These are phyloP conservation scores for Rhodamnia rubescens DNA, from an alignment of 345 rosid genomes.

Conservation along the genomic window DNA sequence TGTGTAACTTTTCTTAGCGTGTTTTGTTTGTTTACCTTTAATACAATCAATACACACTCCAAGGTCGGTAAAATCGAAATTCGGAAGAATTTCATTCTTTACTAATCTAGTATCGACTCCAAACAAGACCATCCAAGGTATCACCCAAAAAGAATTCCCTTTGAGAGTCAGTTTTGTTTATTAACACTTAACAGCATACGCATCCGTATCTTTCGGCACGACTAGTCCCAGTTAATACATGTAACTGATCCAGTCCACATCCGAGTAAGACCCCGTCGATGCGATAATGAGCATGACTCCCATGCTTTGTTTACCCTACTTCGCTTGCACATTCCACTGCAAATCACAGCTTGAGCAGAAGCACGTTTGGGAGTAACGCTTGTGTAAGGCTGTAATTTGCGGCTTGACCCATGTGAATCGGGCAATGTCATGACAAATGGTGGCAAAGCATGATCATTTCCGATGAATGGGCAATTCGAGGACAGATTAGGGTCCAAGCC, in stretches of 20 bases:
- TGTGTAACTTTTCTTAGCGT: not conserved
- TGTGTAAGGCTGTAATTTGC: not conserved
- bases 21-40: not conserved
- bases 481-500: too few relatives aligned
- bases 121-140: not conserved
- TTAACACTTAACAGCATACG: not conserved
- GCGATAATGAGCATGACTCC: not conserved
- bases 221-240: not conserved
- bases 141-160: not conserved
- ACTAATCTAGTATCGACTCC: not conserved
- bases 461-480: not conserved
- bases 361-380: not conserved
- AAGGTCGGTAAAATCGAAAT: not conserved
- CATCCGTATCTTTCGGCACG: not conserved
- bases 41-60: not conserved
- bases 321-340: not conserved
- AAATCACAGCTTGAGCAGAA: not conserved
- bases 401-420: not conserved
- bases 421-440: not conserved
- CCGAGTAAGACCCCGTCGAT: not conserved
- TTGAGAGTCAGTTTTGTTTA: not conserved
- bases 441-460: not conserved
- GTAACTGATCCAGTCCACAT: not conserved
- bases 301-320: not conserved
- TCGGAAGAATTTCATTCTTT: not conserved